Base-by-base conservation (phyloP, 768 basidiomycete genomes). In the Lactarius indigo region DNA sequence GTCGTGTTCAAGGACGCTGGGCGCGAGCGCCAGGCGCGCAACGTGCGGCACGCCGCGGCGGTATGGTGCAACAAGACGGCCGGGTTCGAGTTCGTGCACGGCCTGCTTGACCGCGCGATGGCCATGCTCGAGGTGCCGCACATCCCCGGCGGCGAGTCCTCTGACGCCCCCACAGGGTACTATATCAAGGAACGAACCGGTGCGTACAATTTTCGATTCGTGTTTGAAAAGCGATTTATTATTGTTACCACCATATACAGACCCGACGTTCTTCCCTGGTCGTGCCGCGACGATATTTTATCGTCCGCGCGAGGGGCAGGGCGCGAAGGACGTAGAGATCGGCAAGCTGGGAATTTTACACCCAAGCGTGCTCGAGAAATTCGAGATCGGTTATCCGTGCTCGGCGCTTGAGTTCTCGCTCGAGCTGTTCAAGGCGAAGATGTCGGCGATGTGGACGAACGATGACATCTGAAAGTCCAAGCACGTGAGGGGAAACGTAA, bases 31-130 rank as follows among this genome's bases (percentile, higher is more conserved):
- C 90, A 94, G 76, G 86, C 94, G 61, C 84, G 91, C 65, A 99
- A 99, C 76, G 87, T 90, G 58, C 82, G 95, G 66, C 88, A 92
- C 65, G 90, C 94, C 1, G 94, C 88, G 0, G 96, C 91, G 0
- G 85, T 98, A 47, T 98, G 93, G 90, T 96, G 95, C 78, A 96
- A 96, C 78, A 93, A 93, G 79, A 92, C 90, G 17, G 97, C 96
- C 42, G 96, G 96, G 5, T 99, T 99, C 74, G 96, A 99, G 80
- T 85, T 96, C 68, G 89, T 96, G 13, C 97, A 98, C 76, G 97
- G 97, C 39, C 80, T 98, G 78, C 79, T 99, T 70, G 95, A 98
- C 78, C 83, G 96, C 59, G 85, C 92, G 42, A 98, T 99, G 97
- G 91, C 89, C 76, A 95, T 97, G 85, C 80, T 99, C 26, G 96